Evolutionary conservation across 2,329 filamentous ascomycete genomes (phyloP), one percentile per base, ranked within the genome.

Genomic region (Cytospora piceae): DNA sequence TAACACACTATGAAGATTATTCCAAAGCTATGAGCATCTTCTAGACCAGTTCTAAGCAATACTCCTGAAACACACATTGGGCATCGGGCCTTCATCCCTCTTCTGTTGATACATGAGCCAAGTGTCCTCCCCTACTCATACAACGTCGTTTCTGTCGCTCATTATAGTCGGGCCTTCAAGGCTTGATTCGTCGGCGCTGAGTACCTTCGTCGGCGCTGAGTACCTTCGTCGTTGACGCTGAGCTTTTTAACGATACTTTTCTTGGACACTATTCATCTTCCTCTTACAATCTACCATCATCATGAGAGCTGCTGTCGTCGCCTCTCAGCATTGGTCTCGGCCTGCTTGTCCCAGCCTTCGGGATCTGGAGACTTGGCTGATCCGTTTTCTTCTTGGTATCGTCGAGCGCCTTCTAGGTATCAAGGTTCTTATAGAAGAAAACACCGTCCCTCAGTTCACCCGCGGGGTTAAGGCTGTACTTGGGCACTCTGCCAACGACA

Each of bases 381-480:
- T 29, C 12, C 17, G 24, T 15, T 15, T 1, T 24, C 8, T 12
- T 9, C 17, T 7, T 9, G 15, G 17, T 8, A 34, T 29, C 29
- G 22, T 12, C 27, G 27, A 8, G 2, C 29, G 24, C 1, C 9
- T 17, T 54, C 39, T 29, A 51, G 14, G 29, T 15, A 29, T 60
- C 53, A 31, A 89, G 75, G 65, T 85, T 80, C 74, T 88, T 88
- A 74, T 87, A 89, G 70, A 87, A 86, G 70, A 87, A 85, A 0
- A 82, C 80, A 61, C 81, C 82, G 67, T 82, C 82, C 68, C 79
- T 81, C 63, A 84, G 73, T 54, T 79, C 80, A 31, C 83, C 80
- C 14, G 77, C 77, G 22, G 82, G 83, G 69, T 78, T 82, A 63
- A 82, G 75, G 59, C 78, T 81, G 75, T 83, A 87, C 54, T 79